A percentile compares a stretch with the other conserved stretches of the same genome.
Conservation (phyloP, 2,329 filamentous ascomycete species). For the Alternaria sp. region DNA sequence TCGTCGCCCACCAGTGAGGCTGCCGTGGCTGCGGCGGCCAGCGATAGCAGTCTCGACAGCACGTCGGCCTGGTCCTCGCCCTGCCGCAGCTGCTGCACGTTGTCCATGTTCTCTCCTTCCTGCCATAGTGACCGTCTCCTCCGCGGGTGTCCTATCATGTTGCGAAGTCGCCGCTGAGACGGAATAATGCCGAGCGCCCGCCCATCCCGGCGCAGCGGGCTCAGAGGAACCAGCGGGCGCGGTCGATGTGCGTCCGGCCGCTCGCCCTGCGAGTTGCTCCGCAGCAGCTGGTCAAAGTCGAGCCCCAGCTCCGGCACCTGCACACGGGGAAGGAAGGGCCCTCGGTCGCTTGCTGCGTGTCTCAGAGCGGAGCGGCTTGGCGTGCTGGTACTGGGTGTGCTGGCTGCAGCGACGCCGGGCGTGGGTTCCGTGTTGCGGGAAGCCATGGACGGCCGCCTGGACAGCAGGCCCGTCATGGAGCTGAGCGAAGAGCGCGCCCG, state of each 20-base stretch:
- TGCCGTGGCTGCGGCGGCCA: constrained; percentile 68
- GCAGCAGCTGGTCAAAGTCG: constrained; percentile 45
- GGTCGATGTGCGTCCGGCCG: constrained; percentile 24
- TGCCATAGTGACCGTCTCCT: constrained; percentile 58
- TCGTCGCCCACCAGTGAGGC: constrained; percentile 69
- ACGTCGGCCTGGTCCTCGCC: constrained; percentile 68
- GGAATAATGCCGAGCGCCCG: constrained; percentile 46
- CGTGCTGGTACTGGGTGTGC: constrained; percentile 22
- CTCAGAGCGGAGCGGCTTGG: constrained; percentile 26
- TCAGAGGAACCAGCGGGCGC: constrained; percentile 23
- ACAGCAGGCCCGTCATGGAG: constrained; percentile 41
- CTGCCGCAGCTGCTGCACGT: constrained; percentile 50
- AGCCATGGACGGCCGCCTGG: constrained; percentile 33
- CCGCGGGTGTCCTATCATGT: constrained; percentile 53
- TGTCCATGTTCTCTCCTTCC: constrained; percentile 34
- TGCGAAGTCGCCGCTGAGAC: constrained; percentile 48
- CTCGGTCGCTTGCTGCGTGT: constrained; percentile 34
- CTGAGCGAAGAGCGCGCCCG: constrained; percentile 47
- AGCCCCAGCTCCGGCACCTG: constrained; percentile 48
- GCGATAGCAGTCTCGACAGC: constrained; percentile 66
- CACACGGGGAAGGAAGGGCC: constrained; percentile 41
- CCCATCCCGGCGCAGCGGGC: constrained; percentile 36
- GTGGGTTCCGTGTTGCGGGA: constrained; percentile 22
- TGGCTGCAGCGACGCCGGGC: constrained; percentile 18
- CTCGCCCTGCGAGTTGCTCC: constrained; percentile 23